Evolutionary conservation across 139 green algal genomes (phyloP).

Genomic region (Picochlorum sp.): DNA sequence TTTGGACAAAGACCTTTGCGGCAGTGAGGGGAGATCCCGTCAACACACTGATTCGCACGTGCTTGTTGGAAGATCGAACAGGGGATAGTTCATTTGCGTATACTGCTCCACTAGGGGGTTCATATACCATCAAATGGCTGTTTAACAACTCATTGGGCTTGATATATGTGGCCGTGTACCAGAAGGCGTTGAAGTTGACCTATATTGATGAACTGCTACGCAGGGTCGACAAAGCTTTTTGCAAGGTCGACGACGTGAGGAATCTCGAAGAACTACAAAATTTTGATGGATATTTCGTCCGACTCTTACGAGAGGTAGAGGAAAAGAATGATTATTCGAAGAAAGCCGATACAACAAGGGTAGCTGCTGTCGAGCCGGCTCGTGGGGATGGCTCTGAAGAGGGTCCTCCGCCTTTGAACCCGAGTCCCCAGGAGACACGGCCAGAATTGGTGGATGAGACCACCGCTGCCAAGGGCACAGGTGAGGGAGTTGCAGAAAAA

Average conservation of each 20-base stretch:
- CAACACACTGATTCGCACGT: constrained; percentile 70
- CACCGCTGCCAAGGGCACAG: too few species aligned
- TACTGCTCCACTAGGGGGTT: constrained; percentile 40
- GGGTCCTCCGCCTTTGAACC: constrained; percentile 27
- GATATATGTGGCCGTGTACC: constrained; percentile 95
- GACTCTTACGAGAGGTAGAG: background rate
- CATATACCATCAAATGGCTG: constrained; percentile 87
- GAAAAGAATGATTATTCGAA: background rate
- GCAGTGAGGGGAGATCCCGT: constrained; percentile 55
- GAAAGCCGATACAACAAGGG: background rate
- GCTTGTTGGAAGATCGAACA: constrained; percentile 85
- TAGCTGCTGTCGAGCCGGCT: background rate
- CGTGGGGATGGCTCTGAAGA: background rate
- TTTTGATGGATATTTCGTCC: background rate
- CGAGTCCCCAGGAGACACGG: constrained; percentile 2
- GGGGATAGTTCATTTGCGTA: constrained; percentile 70
- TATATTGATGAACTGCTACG: constrained; percentile 83
- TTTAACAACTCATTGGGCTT: constrained; percentile 91
- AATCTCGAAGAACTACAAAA: constrained; percentile 20
- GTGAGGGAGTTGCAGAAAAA: too few species aligned
- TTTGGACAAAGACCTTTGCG: constrained; percentile 69
- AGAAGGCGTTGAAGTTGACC: constrained; percentile 74
- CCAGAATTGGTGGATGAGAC: too few species aligned
- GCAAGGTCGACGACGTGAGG: constrained; percentile 22
- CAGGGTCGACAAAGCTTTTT: constrained; percentile 45